These are phyloP conservation scores for Medicago truncatula DNA, from an alignment of 306 rosid genomes.

Conservation along the genomic window DNA sequence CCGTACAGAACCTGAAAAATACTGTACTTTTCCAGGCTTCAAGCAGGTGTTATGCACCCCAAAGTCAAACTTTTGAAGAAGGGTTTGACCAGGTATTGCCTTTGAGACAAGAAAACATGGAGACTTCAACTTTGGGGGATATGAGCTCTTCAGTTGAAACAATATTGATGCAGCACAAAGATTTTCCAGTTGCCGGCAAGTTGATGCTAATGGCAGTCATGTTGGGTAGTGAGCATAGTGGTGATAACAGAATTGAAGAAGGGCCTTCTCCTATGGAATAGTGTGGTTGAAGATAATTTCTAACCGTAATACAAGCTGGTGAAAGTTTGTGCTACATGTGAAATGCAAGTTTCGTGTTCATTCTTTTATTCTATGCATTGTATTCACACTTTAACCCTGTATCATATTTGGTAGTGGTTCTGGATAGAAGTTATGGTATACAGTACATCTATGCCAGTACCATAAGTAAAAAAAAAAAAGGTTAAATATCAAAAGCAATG, in stretches of 20 bases:
- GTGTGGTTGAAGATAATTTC: slow-evolving; percentile 22
- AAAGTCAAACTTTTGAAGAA: slow-evolving; percentile 73
- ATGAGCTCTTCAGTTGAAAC: slow-evolving; percentile 68
- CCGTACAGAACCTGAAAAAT: slow-evolving; percentile 59
- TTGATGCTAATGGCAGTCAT: slow-evolving; percentile 87
- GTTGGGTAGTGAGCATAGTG: slow-evolving; percentile 67
- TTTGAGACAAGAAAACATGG: slow-evolving; percentile 68
- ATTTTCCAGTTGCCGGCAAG: slow-evolving; percentile 87
- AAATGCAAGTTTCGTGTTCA: slow-evolving; percentile 22
- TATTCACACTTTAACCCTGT: slow-evolving; percentile 23
- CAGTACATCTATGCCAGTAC: slow-evolving; percentile 19
- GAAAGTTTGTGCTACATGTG: slow-evolving; percentile 23
- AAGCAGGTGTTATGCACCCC: slow-evolving; percentile 75
- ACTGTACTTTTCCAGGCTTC: slow-evolving; percentile 81
- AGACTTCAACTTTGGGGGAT: slow-evolving; percentile 51
- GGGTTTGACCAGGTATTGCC: slow-evolving; percentile 76
- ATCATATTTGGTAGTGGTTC: slow-evolving; percentile 21
- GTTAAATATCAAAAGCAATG: slow-evolving; percentile 29
- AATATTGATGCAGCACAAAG: slow-evolving; percentile 88
- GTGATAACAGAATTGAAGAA: slow-evolving; percentile 53
- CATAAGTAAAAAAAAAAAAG: slow-evolving; percentile 14
- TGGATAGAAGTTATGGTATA: slow-evolving; percentile 1
- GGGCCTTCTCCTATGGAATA: slow-evolving; percentile 71
- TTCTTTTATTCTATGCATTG: slow-evolving; percentile 20
- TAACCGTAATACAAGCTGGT: slow-evolving; percentile 14